Evolutionary conservation across 108 stramenopile genomes (phyloP).

Genomic region (Skeletonema tropicum): DNA sequence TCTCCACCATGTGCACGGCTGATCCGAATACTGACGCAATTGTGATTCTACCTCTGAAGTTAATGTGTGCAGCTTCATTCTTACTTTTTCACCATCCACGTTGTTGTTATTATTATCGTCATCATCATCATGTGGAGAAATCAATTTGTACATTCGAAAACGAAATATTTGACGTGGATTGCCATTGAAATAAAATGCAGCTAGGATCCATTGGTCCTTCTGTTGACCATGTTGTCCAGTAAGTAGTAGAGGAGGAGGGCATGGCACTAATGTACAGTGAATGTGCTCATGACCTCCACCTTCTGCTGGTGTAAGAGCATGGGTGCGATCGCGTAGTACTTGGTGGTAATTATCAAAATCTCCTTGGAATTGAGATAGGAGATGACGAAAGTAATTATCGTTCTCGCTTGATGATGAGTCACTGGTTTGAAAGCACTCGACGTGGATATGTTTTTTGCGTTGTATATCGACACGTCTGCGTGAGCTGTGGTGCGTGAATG

Average conservation of each 20-base stretch:
- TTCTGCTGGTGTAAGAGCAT: constrained; percentile 64
- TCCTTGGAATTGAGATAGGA: constrained; percentile 68
- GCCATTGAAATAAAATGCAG: constrained; percentile 88
- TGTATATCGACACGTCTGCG: neutral
- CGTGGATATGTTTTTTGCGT: neutral
- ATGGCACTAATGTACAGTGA: constrained; percentile 80
- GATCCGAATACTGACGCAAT: constrained; percentile 38
- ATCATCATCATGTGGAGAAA: constrained; percentile 19
- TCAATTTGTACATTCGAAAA: constrained; percentile 73
- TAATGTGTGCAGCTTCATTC: constrained; percentile 71
- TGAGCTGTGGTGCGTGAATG: neutral
- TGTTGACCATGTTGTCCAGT: neutral
- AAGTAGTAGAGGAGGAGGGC: constrained; percentile 10
- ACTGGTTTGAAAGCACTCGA: neutral
- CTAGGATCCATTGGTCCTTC: constrained; percentile 48
- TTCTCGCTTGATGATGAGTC: neutral
- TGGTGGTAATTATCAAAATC: constrained; percentile 90
- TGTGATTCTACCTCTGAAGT: constrained; percentile 55
- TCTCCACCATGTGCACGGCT: constrained; percentile 43
- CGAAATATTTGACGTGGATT: constrained; percentile 82
- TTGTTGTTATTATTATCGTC: constrained; percentile 4
- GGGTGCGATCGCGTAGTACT: constrained; percentile 69
- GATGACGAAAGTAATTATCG: constrained; percentile 17
- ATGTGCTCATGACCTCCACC: constrained; percentile 89
- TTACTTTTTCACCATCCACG: constrained; percentile 11